Evolutionary conservation across 345 rosid species (phyloP).

Genomic region (Nephelium lappaceum): DNA sequence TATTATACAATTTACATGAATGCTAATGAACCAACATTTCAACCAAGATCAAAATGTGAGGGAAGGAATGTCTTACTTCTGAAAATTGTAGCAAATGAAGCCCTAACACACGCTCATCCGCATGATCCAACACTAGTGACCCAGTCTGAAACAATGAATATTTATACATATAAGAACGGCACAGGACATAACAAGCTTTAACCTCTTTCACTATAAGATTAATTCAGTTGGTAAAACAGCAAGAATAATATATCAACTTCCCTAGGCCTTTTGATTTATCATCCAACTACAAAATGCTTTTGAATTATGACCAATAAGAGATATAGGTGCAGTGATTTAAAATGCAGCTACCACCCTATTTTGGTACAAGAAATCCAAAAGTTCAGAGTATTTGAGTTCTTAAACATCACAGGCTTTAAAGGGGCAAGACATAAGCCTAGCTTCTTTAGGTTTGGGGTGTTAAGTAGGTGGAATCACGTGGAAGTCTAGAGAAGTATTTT

Average conservation of each 20-base stretch:
- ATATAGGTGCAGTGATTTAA: neutral
- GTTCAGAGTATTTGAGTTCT: neutral
- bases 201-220: neutral
- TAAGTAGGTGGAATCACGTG: neutral
- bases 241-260: neutral
- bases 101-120: conserved; percentile 72
- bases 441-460: neutral
- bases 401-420: neutral
- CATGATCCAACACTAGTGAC: conserved; percentile 53
- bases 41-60: conserved; percentile 7
- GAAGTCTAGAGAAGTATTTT: neutral
- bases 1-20: neutral
- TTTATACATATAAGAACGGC: neutral
- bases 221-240: neutral
- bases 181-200: conserved; percentile 13
- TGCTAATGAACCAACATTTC: neutral
- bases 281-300: neutral
- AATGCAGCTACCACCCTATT: conserved; percentile 2
- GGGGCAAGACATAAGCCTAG: neutral
- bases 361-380: neutral
- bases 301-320: neutral
- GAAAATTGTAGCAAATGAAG: conserved; percentile 88
- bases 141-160: conserved; percentile 48
- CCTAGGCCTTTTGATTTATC: neutral
- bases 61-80: conserved; percentile 49